Evolutionary conservation across 1,284 basidiomycete species (phyloP).

Genomic region (Rhizoctonia solani): DNA sequence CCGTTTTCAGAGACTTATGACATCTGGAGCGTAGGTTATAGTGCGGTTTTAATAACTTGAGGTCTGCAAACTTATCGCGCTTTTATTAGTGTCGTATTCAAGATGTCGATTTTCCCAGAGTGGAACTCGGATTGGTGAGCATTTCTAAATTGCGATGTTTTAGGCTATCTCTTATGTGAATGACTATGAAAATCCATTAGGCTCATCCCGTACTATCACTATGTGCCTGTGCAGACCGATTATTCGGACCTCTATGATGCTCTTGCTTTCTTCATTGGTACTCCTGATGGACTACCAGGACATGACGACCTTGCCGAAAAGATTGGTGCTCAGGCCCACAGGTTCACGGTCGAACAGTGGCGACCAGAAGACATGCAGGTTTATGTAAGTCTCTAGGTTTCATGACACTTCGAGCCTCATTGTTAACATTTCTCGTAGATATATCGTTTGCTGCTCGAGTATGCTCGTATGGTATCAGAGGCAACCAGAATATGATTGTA

Average conservation of each 20-base stretch:
- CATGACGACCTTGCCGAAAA: slow-evolving; percentile 50
- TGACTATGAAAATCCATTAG: neutral
- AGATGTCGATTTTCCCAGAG: slow-evolving; percentile 51
- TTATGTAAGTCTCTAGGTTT: slow-evolving; percentile 43
- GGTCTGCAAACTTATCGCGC: neutral
- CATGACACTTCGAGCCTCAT: neutral
- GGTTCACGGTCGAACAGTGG: slow-evolving; percentile 51
- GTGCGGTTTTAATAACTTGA: too few relatives aligned
- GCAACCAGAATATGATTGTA: slow-evolving; percentile 36
- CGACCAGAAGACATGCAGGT: slow-evolving; percentile 55
- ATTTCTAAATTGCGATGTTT: slow-evolving; percentile 45
- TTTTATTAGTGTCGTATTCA: slow-evolving; percentile 47
- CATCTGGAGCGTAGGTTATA: slow-evolving; percentile 41
- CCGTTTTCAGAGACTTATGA: slow-evolving; percentile 46
- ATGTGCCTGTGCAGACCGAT: slow-evolving; percentile 47
- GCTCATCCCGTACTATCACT: slow-evolving; percentile 43
- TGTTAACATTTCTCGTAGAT: slow-evolving; percentile 4
- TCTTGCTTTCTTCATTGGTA: slow-evolving; percentile 53
- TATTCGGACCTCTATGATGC: slow-evolving; percentile 53
- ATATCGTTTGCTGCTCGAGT: slow-evolving; percentile 41
- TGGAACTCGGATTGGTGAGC: slow-evolving; percentile 50
- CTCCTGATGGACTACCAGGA: slow-evolving; percentile 45
- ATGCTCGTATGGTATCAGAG: slow-evolving; percentile 40
- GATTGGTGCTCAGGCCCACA: slow-evolving; percentile 48
- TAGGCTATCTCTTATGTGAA: too few relatives aligned